phyloP scores from a whole-genome alignment of 2,329 filamentous ascomycete species.

The Verruconis gallopava region DNA sequence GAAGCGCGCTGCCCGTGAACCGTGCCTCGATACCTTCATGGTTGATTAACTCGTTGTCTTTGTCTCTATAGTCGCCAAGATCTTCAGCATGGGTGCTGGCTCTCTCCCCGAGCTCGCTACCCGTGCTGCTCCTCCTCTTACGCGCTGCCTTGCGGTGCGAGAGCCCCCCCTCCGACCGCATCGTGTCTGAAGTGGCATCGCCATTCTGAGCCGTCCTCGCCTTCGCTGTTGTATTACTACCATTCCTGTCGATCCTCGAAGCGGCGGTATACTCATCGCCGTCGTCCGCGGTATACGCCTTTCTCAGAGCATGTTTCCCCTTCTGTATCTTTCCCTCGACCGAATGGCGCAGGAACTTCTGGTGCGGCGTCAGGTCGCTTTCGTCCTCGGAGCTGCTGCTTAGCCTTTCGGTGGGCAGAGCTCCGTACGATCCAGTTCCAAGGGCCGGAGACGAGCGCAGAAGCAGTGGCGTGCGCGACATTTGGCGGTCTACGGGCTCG shows the following conservation, averaged over 20 bases:
- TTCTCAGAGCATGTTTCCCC: neutral
- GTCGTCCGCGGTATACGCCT: neutral
- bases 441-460: slow-evolving; percentile 47
- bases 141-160: slow-evolving; percentile 11
- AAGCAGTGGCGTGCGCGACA: slow-evolving; percentile 43
- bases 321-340: neutral
- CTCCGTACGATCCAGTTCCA: slow-evolving; percentile 49
- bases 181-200: slow-evolving; percentile 12
- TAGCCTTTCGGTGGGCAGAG: slow-evolving; percentile 34
- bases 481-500: slow-evolving; percentile 13
- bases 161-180: neutral
- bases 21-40: slow-evolving; percentile 18
- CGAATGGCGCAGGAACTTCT: neutral
- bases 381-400: slow-evolving; percentile 26
- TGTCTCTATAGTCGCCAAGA: neutral
- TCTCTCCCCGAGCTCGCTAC: neutral
- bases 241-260: too few species aligned
- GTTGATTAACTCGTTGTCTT: neutral
- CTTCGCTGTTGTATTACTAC: too few species aligned
- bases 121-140: neutral
- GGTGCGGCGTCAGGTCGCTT: neutral
- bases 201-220: neutral
- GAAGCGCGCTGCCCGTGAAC: slow-evolving; percentile 20
- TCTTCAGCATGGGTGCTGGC: neutral
- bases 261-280: neutral